phyloP scores from a whole-genome alignment of 345 rosid genomes.

The Leavenworthia alabamica region DNA sequence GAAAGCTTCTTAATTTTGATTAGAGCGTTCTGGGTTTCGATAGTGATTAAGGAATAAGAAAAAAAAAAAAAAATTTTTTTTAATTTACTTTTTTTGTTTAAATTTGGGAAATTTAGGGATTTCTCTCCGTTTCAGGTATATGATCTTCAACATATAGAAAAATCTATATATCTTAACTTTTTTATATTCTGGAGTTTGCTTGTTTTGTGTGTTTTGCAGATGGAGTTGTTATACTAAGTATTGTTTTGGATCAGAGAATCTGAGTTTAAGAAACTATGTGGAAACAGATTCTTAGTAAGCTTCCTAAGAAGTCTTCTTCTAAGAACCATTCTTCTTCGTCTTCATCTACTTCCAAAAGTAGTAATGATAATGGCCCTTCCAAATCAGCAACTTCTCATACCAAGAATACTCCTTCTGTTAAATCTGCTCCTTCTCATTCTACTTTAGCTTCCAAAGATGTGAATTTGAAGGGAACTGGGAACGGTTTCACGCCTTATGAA shows the following conservation, averaged over 20 bases:
- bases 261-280: constrained; percentile 42
- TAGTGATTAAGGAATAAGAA: constrained; percentile 20
- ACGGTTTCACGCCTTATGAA: constrained; percentile 43
- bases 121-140: constrained; percentile 22
- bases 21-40: constrained; percentile 1
- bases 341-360: constrained; percentile 39
- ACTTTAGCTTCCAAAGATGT: constrained; percentile 23
- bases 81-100: neutral
- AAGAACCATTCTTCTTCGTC: constrained; percentile 38
- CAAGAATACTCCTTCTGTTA: constrained; percentile 27
- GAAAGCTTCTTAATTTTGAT: constrained; percentile 24
- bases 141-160: neutral
- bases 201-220: neutral
- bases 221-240: neutral
- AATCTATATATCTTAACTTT: neutral
- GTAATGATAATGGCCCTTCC: constrained; percentile 33
- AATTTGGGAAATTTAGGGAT: constrained; percentile 20
- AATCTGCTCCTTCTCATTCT: constrained; percentile 36
- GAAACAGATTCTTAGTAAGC: constrained; percentile 73
- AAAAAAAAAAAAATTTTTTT: neutral
- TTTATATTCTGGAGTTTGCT: neutral
- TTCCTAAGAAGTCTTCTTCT: constrained; percentile 73
- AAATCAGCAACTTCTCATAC: constrained; percentile 36
- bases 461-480: constrained; percentile 40
- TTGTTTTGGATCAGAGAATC: neutral